phyloP scores from a whole-genome alignment of 176 grass and related monocot species.

The Themeda triandra region DNA sequence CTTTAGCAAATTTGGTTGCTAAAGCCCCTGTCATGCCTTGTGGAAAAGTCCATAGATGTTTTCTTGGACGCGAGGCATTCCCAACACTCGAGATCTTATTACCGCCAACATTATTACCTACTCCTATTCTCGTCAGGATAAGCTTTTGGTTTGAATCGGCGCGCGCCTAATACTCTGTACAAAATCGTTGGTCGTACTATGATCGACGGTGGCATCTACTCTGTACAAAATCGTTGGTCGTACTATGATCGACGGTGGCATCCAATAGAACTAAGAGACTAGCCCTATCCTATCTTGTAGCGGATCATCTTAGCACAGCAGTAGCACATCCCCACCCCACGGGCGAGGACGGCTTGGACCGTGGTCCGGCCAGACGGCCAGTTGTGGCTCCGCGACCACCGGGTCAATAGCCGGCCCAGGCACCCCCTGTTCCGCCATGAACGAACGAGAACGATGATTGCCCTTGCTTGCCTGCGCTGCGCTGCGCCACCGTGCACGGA shows the following conservation, averaged over 20 bases:
- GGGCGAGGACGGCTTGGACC: background rate
- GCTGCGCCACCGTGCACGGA: constrained; percentile 1
- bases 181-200: background rate
- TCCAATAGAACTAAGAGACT: background rate
- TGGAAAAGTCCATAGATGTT: no score
- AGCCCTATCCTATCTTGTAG: background rate
- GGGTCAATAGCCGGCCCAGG: background rate
- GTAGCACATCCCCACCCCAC: background rate
- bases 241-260: background rate
- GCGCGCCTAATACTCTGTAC: no score
- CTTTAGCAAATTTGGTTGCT: no score
- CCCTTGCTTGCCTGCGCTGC: no score
- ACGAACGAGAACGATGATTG: background rate
- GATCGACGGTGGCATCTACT: background rate
- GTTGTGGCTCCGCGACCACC: background rate
- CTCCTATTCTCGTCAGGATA: no score
- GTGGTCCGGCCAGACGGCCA: background rate
- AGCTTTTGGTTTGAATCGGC: no score
- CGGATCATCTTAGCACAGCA: background rate
- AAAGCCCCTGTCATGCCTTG: no score
- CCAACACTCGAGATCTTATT: no score
- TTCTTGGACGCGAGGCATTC: no score
- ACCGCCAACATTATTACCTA: no score
- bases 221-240: no score
- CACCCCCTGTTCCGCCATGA: background rate